A percentile compares a stretch with the other conserved stretches of the same genome.
Conservation (phyloP, 768 basidiomycete species). For the Epithele typhae region DNA sequence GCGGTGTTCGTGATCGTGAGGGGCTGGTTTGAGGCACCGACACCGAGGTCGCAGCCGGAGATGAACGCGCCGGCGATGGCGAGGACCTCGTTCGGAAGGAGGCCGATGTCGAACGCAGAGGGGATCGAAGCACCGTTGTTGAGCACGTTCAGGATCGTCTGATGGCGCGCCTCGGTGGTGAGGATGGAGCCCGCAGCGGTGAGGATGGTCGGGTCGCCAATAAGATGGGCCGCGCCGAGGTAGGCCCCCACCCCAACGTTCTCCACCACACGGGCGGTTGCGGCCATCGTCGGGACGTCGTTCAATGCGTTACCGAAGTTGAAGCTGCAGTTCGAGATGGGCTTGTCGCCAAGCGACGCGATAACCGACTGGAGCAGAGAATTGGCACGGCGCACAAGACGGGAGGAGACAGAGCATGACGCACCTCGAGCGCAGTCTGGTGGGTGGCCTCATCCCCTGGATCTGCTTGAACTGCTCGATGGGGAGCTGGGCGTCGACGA, state of each 20-base stretch:
- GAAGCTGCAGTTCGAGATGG: slow-evolving; percentile 61
- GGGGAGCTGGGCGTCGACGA: slow-evolving; percentile 47
- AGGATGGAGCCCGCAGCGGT: slow-evolving; percentile 69
- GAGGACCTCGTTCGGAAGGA: slow-evolving; percentile 68
- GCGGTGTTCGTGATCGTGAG: slow-evolving; percentile 59
- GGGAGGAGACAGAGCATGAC: slow-evolving; percentile 5
- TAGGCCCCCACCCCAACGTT: slow-evolving; percentile 73
- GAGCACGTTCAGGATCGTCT: slow-evolving; percentile 71
- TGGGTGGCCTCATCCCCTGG: slow-evolving; percentile 62
- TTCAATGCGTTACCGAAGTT: slow-evolving; percentile 59
- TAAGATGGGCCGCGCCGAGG: slow-evolving; percentile 63
- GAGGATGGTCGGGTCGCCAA: slow-evolving; percentile 57
- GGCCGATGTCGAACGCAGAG: slow-evolving; percentile 65
- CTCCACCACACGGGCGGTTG: slow-evolving; percentile 71
- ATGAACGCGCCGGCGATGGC: slow-evolving; percentile 68
- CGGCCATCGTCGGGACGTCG: slow-evolving; percentile 66
- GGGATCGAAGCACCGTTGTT: slow-evolving; percentile 59
- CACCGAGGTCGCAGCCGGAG: slow-evolving; percentile 60
- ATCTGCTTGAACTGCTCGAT: slow-evolving; percentile 60
- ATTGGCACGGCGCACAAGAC: background rate
- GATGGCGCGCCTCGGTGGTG: slow-evolving; percentile 82
- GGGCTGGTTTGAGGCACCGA: slow-evolving; percentile 54
- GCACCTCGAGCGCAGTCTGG: slow-evolving; percentile 47
- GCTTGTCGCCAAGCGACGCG: slow-evolving; percentile 46
- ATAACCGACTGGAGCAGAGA: slow-evolving; percentile 37